Base-by-base conservation (phyloP, 345 rosid genomes). In the Rhizophora apiculata region DNA sequence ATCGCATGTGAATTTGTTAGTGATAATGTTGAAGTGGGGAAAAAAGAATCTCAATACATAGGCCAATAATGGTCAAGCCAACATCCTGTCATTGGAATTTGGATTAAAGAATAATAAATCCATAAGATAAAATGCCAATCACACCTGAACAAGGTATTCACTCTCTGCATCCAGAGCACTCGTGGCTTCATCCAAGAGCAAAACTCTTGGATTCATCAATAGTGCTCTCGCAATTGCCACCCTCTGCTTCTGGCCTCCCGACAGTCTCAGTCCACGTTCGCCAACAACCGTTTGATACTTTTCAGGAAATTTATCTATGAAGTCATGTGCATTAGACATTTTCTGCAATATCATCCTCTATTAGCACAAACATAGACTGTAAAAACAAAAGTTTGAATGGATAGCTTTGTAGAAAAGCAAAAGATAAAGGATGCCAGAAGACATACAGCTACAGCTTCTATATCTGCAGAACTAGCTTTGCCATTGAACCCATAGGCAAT, bases 111-210 rank as follows among this genome's bases (percentile, higher is more conserved):
- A 43, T 43, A 13, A 4, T 43, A 43, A 43, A 43, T 43, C 18
- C 22, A 52, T 56, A 43, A 56, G 55, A 46, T 43, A 64, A 34
- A 34, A 57, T 18, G 64, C 24, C 26, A 43, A 46, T 53, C 72
- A 72, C 63, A 94, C 95, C 91, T 94, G 97, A 62, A 94, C 98
- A 34, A 94, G 90, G 85, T 83, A 91, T 78, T 91, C 98, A 1
- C 97, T 91, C 76, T 94, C 97, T 0, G 97, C 96, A 72, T 94
- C 98, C 15, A 94, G 83, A 62, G 98, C 98, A 76, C 98, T 94
- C 19, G 97, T 94, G 69, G 98, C 96, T 87, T 94, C 98, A 73
- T 94, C 97, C 49, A 94, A 77, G 4, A 94, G 88, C 71, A 89
- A 74, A 70, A 94, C 86, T 68, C 79, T 87, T 0, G 98, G 98